Evolutionary conservation across 768 basidiomycete genomes (phyloP).

Genomic region (Russula abietina): DNA sequence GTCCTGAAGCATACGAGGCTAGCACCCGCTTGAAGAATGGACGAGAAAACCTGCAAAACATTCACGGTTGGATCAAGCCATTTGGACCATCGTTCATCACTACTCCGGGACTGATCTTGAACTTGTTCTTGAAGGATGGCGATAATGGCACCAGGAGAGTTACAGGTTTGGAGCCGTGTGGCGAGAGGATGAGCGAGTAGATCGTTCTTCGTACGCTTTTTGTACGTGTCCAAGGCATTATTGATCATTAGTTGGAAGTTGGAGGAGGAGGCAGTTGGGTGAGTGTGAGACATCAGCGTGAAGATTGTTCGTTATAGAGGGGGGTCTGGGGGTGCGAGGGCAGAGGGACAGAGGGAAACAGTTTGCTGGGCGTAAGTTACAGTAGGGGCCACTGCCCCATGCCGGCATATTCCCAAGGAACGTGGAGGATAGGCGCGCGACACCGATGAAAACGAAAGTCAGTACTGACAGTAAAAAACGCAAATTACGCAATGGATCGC

Average conservation of each 20-base stretch:
- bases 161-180: background rate
- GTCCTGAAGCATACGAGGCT: background rate
- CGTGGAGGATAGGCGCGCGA: background rate
- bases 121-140: background rate
- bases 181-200: background rate
- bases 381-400: background rate
- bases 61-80: background rate
- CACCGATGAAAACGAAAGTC: no score
- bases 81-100: background rate
- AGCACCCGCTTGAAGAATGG: background rate
- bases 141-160: background rate
- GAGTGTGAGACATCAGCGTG: background rate
- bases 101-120: background rate
- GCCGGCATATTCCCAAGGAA: background rate
- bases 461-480: no score
- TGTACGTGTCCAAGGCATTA: background rate
- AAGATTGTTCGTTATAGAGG: background rate
- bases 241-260: background rate
- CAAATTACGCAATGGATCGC: no score
- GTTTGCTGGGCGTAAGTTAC: background rate
- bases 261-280: background rate
- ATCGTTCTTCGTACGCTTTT: background rate
- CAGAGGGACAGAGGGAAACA: background rate
- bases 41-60: background rate
- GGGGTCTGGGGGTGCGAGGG: background rate